Evolutionary conservation across 176 grass and related monocot species (phyloP), one percentile per base, ranked within the genome.

Genomic region (Avena atlantica): DNA sequence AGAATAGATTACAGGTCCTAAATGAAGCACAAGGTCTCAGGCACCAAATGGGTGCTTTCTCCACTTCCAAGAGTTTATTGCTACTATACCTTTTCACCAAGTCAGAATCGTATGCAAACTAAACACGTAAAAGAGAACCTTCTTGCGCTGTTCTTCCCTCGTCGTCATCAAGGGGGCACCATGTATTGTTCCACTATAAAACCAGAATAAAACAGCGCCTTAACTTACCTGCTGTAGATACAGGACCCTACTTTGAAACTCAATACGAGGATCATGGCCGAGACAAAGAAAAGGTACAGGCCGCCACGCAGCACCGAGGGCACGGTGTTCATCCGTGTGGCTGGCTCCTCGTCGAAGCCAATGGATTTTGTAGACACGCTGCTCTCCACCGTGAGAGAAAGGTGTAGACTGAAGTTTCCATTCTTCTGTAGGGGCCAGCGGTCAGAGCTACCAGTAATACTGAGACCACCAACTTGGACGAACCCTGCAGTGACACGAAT

Each of bases 241-340:
- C 90, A 96, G 48, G 73, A 87, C 12, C 91, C 93, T 69, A 98
- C 45, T 78, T 92, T 94, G 75, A 91, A 98, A 80, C 96, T 95
- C 67, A 96, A 70, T 45, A 91, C 23, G 29, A 98, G 88, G 73
- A 98, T 89, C 63, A 93, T 88, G 0, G 92, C 84, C 1, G 93
- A 96, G 0, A 94, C 83, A 29, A 94, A 91, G 82, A 95, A 87
- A 74, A 89, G 85, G 88, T 92, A 96, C 44, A 91, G 74, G 51
- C 96, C 93, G 12, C 96, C 71, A 2, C 92, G 87, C 20, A 96
- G 65, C 68, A 92, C 76, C 75, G 84, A 70, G 1, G 88, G 88
- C 1, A 85, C 20, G 8, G 88, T 17, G 24, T 58, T 75, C 82
- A 94, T 85, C 59, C 40, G 89, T 61, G 87, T 81, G 25, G 52